A percentile compares a stretch with the other conserved stretches of the same genome.
phyloP scores from a whole-genome alignment of 441 rosid species.

The Erysimum pusillum region DNA sequence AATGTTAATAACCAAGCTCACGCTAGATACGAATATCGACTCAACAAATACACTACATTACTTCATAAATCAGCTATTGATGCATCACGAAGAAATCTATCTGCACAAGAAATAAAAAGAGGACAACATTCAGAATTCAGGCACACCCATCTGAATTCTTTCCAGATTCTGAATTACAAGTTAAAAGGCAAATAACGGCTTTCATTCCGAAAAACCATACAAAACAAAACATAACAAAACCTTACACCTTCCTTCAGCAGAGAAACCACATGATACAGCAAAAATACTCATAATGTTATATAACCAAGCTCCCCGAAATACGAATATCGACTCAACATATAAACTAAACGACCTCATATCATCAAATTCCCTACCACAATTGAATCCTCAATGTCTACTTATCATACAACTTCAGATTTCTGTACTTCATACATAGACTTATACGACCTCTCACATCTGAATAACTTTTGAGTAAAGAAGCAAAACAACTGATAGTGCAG shows the following conservation, averaged over 20 bases:
- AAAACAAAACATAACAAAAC: background rate
- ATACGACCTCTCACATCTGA: background rate
- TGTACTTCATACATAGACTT: background rate
- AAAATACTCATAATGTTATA: background rate
- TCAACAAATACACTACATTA: background rate
- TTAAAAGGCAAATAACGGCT: background rate
- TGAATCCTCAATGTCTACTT: no score
- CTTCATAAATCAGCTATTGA: background rate
- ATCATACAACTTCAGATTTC: no score
- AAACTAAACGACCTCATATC: background rate
- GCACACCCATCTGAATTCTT: background rate
- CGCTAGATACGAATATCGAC: background rate
- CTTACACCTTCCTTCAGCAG: background rate
- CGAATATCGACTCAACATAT: background rate
- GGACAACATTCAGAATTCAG: background rate
- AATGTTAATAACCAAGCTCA: background rate
- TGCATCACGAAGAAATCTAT: slow-evolving; percentile 46
- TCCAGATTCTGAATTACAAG: background rate
- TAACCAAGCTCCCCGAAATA: no score
- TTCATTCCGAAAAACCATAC: background rate
- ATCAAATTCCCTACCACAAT: no score
- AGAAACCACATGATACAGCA: background rate
- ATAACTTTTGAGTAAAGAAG: background rate
- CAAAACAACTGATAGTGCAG: background rate
- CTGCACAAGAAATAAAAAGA: slow-evolving; percentile 44